Conservation (phyloP, 1,139 yeast species). For the Suhomyces coccinellae region DNA sequence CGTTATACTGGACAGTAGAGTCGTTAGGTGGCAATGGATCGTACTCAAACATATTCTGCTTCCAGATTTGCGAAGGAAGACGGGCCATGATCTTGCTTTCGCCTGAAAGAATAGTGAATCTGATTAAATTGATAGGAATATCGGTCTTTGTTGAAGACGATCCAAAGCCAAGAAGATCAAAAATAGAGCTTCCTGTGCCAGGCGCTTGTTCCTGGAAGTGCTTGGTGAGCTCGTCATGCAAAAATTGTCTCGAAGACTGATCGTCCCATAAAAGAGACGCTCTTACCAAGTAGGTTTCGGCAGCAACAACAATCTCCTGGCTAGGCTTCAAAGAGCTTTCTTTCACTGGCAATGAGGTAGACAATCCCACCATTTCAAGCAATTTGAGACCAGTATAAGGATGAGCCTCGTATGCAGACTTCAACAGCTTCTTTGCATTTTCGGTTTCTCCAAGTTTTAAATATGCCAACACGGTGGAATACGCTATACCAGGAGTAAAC, state of each 20-base stretch:
- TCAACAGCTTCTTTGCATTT: slow-evolving; percentile 49
- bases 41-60: slow-evolving; percentile 63
- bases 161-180: slow-evolving; percentile 20
- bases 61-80: slow-evolving; percentile 64
- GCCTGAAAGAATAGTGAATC: slow-evolving; percentile 69
- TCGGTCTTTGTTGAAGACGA: slow-evolving; percentile 14
- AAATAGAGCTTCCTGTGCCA: slow-evolving; percentile 16
- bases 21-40: slow-evolving; percentile 67
- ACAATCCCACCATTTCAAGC: slow-evolving; percentile 42
- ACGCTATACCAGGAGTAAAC: slow-evolving; percentile 74
- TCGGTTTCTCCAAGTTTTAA: slow-evolving; percentile 38
- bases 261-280: slow-evolving; percentile 54
- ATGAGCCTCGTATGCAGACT: slow-evolving; percentile 53
- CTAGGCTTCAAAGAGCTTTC: slow-evolving; percentile 25
- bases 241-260: slow-evolving; percentile 43
- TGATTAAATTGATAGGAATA: slow-evolving; percentile 58
- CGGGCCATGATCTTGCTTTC: slow-evolving; percentile 71
- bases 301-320: slow-evolving; percentile 33
- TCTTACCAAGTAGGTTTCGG: slow-evolving; percentile 56
- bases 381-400: slow-evolving; percentile 60
- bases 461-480: slow-evolving; percentile 65
- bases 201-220: slow-evolving; percentile 28
- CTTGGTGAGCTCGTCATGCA: slow-evolving; percentile 43
- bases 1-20: slow-evolving; percentile 28
- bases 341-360: slow-evolving; percentile 20